Conservation (phyloP, 805 yeast species). For the Kodamaea hsintzibuensis region DNA sequence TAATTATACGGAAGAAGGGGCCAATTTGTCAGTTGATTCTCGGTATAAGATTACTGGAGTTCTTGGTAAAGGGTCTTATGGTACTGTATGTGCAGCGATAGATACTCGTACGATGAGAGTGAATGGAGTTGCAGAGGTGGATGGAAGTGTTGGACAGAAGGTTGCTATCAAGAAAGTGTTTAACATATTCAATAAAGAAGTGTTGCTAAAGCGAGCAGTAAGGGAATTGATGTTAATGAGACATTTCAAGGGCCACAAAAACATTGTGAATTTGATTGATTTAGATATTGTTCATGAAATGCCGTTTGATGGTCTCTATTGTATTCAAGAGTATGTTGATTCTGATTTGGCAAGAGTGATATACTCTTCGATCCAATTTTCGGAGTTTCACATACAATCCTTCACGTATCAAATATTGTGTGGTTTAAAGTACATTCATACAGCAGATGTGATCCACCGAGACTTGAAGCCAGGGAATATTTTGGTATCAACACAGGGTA, state of each 20-base stretch:
- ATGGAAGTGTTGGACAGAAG: slow-evolving; percentile 21
- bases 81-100: slow-evolving; percentile 76
- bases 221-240: slow-evolving; percentile 81
- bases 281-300: slow-evolving; percentile 63
- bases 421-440: slow-evolving; percentile 85
- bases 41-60: slow-evolving; percentile 58
- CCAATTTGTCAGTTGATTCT: slow-evolving; percentile 61
- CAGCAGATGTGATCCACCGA: slow-evolving; percentile 89
- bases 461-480: slow-evolving; percentile 93
- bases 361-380: slow-evolving; percentile 70
- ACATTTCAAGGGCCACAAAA: slow-evolving; percentile 82
- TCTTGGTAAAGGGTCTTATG: slow-evolving; percentile 85
- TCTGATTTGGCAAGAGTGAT: slow-evolving; percentile 82
- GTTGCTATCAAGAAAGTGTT: slow-evolving; percentile 84
- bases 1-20: slow-evolving; percentile 36
- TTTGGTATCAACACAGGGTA: slow-evolving; percentile 71
- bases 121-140: slow-evolving; percentile 16
- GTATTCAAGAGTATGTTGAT: slow-evolving; percentile 84
- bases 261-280: slow-evolving; percentile 73
- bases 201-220: slow-evolving; percentile 73
- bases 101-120: slow-evolving; percentile 39
- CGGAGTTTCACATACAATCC: slow-evolving; percentile 79
- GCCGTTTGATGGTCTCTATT: slow-evolving; percentile 85
- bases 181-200: slow-evolving; percentile 64
- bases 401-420: slow-evolving; percentile 80